phyloP scores from a whole-genome alignment of 352 stramenopile species.

The Phytophthora pinifolia region DNA sequence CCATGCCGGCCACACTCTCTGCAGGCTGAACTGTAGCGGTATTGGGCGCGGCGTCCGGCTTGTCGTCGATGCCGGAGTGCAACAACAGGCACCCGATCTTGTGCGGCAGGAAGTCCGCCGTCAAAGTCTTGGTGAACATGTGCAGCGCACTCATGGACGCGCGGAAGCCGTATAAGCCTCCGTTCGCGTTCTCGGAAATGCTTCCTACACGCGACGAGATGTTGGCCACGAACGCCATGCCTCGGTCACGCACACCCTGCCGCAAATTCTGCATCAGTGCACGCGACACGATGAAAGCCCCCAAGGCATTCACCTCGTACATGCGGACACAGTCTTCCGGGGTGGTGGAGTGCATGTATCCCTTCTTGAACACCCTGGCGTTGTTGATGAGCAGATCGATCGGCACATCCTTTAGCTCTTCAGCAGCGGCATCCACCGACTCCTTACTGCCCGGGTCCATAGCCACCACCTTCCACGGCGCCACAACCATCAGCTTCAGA shows the following conservation, averaged over 20 bases:
- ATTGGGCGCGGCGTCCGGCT: constrained; percentile 41
- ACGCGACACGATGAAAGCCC: constrained; percentile 60
- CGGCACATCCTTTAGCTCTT: constrained; percentile 34
- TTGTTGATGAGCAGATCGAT: constrained; percentile 84
- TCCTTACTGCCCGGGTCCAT: constrained; percentile 50
- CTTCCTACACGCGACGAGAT: constrained; percentile 57
- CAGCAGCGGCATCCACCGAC: constrained; percentile 45
- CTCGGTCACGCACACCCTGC: constrained; percentile 38
- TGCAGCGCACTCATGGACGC: constrained; percentile 81
- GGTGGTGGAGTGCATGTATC: constrained; percentile 38
- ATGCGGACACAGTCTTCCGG: constrained; percentile 50
- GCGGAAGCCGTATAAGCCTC: constrained; percentile 74
- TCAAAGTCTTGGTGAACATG: constrained; percentile 64
- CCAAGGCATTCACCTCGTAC: constrained; percentile 73
- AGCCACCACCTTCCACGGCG: constrained; percentile 44
- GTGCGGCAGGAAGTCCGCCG: constrained; percentile 47
- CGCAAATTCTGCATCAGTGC: constrained; percentile 54
- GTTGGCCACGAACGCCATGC: constrained; percentile 50
- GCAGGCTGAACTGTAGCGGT: constrained; percentile 38
- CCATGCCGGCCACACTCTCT: constrained; percentile 56
- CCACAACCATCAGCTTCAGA: constrained; percentile 24
- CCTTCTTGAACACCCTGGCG: constrained; percentile 41
- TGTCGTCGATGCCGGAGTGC: constrained; percentile 63
- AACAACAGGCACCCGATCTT: constrained; percentile 61
- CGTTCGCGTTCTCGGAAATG: constrained; percentile 40